Conservation (phyloP, 495 filamentous ascomycete genomes). For the Penicillium canariense region DNA sequence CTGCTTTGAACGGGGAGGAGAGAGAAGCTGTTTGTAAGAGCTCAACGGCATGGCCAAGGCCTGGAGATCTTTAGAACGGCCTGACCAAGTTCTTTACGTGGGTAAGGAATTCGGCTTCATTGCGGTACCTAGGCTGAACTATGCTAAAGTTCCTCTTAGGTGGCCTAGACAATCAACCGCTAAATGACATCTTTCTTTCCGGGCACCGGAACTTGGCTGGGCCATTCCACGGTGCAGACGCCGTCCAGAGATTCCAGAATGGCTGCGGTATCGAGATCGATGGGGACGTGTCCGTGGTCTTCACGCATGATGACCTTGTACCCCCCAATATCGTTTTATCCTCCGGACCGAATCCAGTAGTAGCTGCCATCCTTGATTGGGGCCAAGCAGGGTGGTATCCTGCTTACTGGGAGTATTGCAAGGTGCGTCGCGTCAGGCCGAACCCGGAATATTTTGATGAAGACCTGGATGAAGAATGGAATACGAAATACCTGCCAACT, state of each 20-base stretch:
- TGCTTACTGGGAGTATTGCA: constrained; percentile 48
- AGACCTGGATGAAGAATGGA: constrained; percentile 22
- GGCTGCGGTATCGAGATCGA: constrained; percentile 23
- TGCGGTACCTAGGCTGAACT: constrained; percentile 3
- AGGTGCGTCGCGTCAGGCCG: constrained; percentile 21
- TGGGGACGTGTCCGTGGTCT: constrained; percentile 16
- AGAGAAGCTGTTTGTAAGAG: constrained; percentile 37
- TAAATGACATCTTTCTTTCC: constrained; percentile 24
- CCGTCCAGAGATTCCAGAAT: constrained; percentile 25
- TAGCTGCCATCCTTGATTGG: constrained; percentile 43
- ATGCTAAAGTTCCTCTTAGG: constrained; percentile 13
- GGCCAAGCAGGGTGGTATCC: constrained; percentile 45
- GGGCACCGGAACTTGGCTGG: constrained; percentile 15
- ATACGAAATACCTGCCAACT: constrained; percentile 20
- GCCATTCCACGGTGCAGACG: constrained; percentile 24
- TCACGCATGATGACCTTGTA: constrained; percentile 42
- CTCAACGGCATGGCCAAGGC: constrained; percentile 28
- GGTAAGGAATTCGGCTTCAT: constrained; percentile 21
- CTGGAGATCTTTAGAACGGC: constrained; percentile 30
- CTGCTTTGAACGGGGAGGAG: constrained; percentile 31
- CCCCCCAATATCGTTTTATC: constrained; percentile 39
- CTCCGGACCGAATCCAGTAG: constrained; percentile 21
- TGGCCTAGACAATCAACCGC: constrained; percentile 20
- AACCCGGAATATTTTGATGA: constrained; percentile 20
- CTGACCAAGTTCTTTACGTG: constrained; percentile 32